Percentiles rank a stretch among this genome's conserved stretches.
phyloP scores from a whole-genome alignment of 2,329 filamentous ascomycete species.

The Malbranchea zuffiana region DNA sequence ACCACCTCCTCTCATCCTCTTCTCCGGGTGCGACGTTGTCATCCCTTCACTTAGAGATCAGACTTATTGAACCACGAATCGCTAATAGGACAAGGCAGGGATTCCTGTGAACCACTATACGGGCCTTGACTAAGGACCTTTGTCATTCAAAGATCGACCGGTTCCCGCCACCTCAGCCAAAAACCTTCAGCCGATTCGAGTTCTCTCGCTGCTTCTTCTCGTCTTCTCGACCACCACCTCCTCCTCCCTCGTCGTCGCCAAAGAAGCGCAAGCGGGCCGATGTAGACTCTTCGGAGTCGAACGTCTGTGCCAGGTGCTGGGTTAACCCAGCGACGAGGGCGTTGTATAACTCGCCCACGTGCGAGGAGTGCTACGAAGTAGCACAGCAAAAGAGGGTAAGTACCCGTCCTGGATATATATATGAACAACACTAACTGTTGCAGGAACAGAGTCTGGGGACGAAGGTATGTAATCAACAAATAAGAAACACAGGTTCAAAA shows the following conservation, averaged over 20 bases:
- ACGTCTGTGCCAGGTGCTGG: conserved; percentile 17
- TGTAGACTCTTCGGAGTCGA: conserved; percentile 4
- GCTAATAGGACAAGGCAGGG: too few species aligned
- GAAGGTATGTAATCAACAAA: conserved; percentile 7
- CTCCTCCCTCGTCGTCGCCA: conserved; percentile 3
- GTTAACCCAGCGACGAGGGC: conserved; percentile 15
- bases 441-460: conserved; percentile 7
- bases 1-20: too few species aligned
- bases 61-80: too few species aligned
- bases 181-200: too few species aligned
- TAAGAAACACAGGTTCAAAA: not conserved
- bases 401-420: not conserved
- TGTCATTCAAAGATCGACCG: too few species aligned
- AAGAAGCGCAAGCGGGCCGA: conserved; percentile 7
- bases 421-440: not conserved
- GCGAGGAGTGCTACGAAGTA: conserved; percentile 14
- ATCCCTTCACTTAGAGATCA: too few species aligned
- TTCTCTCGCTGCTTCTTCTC: not conserved
- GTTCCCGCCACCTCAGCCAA: too few species aligned
- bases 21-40: too few species aligned
- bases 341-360: conserved; percentile 17
- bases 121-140: too few species aligned
- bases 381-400: conserved; percentile 16
- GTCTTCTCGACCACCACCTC: not conserved
- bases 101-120: too few species aligned